A percentile compares a stretch with the other conserved stretches of the same genome.
Conservation (phyloP, 208 protist species). For the Leptomonas pyrrhocoris region DNA sequence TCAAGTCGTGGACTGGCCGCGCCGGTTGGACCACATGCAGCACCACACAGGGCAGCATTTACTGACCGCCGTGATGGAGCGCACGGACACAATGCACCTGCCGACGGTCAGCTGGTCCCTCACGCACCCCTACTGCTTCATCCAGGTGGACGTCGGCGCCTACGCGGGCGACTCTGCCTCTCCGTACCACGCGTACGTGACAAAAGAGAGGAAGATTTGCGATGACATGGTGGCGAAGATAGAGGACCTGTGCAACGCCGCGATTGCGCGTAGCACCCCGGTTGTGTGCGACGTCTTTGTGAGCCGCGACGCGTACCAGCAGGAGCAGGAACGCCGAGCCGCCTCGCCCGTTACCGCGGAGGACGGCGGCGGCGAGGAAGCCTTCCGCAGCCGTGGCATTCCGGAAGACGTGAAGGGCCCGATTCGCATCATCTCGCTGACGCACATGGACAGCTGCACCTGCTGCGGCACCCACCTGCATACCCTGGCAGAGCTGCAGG, state of each 20-base stretch:
- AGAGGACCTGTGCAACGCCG: constrained; percentile 64
- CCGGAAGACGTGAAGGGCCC: constrained; percentile 74
- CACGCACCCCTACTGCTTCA: constrained; percentile 70
- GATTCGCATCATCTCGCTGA: constrained; percentile 80
- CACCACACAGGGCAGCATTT: constrained; percentile 93
- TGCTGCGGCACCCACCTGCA: constrained; percentile 91
- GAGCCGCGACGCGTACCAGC: constrained; percentile 48
- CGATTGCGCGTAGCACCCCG: constrained; percentile 46
- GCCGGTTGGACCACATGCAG: constrained; percentile 92
- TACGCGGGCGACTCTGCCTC: constrained; percentile 32
- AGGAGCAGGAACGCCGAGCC: constrained; percentile 27
- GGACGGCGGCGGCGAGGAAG: constrained; percentile 18
- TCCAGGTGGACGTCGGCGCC: constrained; percentile 59
- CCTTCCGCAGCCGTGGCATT: constrained; percentile 64
- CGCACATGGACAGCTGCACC: constrained; percentile 71
- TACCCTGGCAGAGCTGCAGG: constrained; percentile 70
- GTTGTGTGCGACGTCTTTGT: constrained; percentile 63
- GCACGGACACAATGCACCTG: constrained; percentile 45
- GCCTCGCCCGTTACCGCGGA: constrained; percentile 3
- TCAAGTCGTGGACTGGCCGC: constrained; percentile 74
- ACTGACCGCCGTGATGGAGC: constrained; percentile 76
- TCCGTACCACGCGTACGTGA: constrained; percentile 32
- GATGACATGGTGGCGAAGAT: constrained; percentile 56
- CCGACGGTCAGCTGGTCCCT: constrained; percentile 86
- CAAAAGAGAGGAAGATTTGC: constrained; percentile 58